Evolutionary conservation across 2,329 filamentous ascomycete genomes (phyloP), one percentile per base, ranked within the genome.

Genomic region (Botrytis fabae): DNA sequence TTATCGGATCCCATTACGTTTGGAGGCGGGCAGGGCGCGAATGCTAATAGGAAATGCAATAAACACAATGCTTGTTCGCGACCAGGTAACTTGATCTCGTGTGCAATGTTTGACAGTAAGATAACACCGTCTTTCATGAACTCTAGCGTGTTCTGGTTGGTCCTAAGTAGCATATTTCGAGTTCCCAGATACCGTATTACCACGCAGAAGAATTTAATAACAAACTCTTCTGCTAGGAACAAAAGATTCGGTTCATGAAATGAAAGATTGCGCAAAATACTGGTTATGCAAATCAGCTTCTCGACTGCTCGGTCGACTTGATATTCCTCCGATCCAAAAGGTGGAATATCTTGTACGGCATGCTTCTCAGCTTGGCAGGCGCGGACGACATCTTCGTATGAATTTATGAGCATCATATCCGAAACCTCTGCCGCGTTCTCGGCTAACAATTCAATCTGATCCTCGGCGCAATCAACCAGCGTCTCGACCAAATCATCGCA

Each of bases 91-190:
- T 95, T 92, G 70, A 98, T 88, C 16, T 89, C 88, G 64, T 93
- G 90, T 12, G 94, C 91, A 65, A 97, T 89, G 81, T 99, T 98
- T 73, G 95, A 98, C 71, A 99, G 85, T 77, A 97, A 90, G 25
- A 94, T 91, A 73, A 98, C 89, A 44, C 94, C 86, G 81, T 99
- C 96, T 83, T 99, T 99, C 93, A 98, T 97, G 79, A 98, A 95
- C 82, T 99, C 96, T 76, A 98, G 85, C 0, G 93, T 96, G 82
- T 98, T 97, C 79, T 88, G 86, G 76, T 96, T 88, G 5, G 91
- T 93, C 57, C 94, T 90, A 60, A 98, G 84, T 44, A 98, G 87
- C 87, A 95, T 93, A 77, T 94, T 94, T 22, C 94, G 91, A 6
- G 95, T 98, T 44, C 95, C 96, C 22, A 98, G 86, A 77, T 96